Base-by-base conservation (phyloP, 805 yeast species). In the Cyberlindnera mississippiensis region DNA sequence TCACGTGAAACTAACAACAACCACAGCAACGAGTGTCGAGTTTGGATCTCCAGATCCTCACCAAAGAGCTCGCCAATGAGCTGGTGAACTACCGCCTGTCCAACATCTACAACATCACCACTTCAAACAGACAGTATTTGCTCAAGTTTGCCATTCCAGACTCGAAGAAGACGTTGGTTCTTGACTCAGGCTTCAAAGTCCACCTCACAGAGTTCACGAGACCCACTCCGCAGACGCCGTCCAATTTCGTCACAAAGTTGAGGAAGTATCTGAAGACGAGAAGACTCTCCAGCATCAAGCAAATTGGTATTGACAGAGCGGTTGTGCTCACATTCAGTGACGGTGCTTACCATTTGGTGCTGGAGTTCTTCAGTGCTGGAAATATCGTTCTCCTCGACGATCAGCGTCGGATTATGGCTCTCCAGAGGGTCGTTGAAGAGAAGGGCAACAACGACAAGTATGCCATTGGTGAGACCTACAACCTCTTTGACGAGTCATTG, bases 281-380 rank as follows among this genome's bases (percentile, higher is more conserved):
- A 60, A 69, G 97, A 45, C 67, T 91, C 33, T 76, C 93, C 1
- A 74, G 75, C 28, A 66, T 91, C 33, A 76, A 73, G 49, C 95
- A 89, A 51, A 76, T 91, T 4, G 82, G 80, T 1, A 76, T 80
- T 54, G 96, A 89, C 58, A 73, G 98, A 61, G 78, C 87, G n/a
- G 68, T 87, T 33, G 95, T 89, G 0, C 62, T 91, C 34, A 80
- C 86, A 46, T 91, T 91, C 63, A 80, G 90, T 34, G 96, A 87
- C 54, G 96, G 96, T 2, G 55, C 76, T 39, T 80, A 66, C 56
- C 82, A 85, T 52, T 66, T 91, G 49, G 96, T 87, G 0, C 63
- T 91, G 40, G 99, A 91, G 62, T 91, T 91, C 56, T 91, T 90
- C 67, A 85, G 96, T 58, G 96, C 96, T 3, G 99, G 99, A 20